Base-by-base conservation (phyloP, 169 alveolate species). In the Cryptosporidium muris region DNA sequence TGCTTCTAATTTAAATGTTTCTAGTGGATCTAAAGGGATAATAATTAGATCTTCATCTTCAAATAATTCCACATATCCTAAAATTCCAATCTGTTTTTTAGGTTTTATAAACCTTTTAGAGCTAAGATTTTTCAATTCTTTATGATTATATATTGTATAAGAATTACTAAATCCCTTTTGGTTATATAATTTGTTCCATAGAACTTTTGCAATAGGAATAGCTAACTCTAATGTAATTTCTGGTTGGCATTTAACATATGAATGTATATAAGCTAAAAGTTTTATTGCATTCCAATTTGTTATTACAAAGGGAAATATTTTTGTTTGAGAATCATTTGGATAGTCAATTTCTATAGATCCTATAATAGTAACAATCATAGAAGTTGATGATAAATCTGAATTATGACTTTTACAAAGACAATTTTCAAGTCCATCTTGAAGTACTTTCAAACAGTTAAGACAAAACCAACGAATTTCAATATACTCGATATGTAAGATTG, bases 231-330 rank as follows among this genome's bases (percentile, higher is more conserved):
- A 25, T 25, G 25, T 25, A 25, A 25, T 25, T 5, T 60, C 40
- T 6, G n/a, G 48, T 6, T 36, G 38, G 2, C 4, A 2, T 1
- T 6, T 60, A 38, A 11, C 40, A 60, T n/a, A 38, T n/a, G 11
- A 14, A 56, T 62, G 51, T 40, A 48, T 51, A 74, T 43, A 74
- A 0, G 67, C 66, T 8, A 74, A 60, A 14, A 74, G 60, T 47
- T 74, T 74, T 42, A 74, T 56, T 7, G 43, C 85, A 11, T 74
- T 74, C 85, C 85, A 74, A 34, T 74, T 74, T n/a, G 85, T 58
- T 68, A 74, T 58, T 2, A 48, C 74, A 74, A 74, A 74, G 7
- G 85, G 85, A 74, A 74, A 45, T 58, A 74, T 8, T 42, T 74
- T 74, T 2, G 85, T 36, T 6, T 16, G 16, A 37, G 62, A 60